Base-by-base conservation (phyloP, 768 basidiomycete genomes). In the Collybia sordida region DNA sequence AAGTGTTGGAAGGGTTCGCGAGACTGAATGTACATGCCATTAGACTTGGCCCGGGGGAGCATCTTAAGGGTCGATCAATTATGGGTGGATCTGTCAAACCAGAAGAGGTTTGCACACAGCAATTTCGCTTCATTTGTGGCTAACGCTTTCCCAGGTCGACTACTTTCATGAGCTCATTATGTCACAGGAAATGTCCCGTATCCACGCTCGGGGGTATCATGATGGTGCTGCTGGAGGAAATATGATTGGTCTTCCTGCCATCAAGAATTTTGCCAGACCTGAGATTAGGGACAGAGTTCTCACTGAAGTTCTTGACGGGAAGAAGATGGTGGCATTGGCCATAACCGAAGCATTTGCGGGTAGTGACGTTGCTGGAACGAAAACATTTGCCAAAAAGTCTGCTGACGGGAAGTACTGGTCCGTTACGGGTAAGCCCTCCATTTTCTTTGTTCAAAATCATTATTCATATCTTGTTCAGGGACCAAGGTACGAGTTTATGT, bases 301-400 rank as follows among this genome's bases (percentile, higher is more conserved):
- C 6, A 71, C 73, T 11, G 83, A 80, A 28, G 73, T 84, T 2
- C 67, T 87, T 24, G 63, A 72, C 6, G 84, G 81, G 15, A 82
- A 83, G 67, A 87, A 87, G 70, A 82, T 82, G 60, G 85, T 90
- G 53, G 82, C 79, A 48, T 71, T 90, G 21, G 88, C 88, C 46
- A 88, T 90, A 52, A 82, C 82, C 14, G 88, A 90, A 62, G 85
- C 88, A 0, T 85, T 83, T 60, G 88, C 86, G 1, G 86, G 83
- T 6, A 80, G 78, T 45, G 88, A 90, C 52, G 87, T 90, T 12
- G 64, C 57, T 56, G 85, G 86, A 28, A 67, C 86, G 28, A 72
- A 74, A 60, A 86, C 85, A 4, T 76, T 72, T 1, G 88, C 88
- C 0, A 77, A 62, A 59, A 79, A 84, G 61, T 81, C 72, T 15